Base-by-base conservation (phyloP, 441 rosid species). In the Erysimum cheiri region DNA sequence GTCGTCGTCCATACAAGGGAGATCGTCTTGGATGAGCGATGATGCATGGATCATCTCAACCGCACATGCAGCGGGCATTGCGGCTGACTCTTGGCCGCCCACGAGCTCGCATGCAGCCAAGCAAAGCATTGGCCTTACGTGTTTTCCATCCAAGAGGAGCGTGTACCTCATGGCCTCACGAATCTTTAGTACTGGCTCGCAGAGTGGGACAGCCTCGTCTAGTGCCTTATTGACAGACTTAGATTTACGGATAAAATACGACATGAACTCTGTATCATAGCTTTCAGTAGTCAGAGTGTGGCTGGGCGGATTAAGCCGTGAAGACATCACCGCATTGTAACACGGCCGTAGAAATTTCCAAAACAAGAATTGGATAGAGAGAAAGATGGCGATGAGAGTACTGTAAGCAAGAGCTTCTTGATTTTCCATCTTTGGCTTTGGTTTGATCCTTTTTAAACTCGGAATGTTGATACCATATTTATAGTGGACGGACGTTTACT, bases 151-250 rank as follows among this genome's bases (percentile, higher is more conserved):
- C 0, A 83, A 81, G 17, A 85, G 82, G 15, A 85, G 76, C 9
- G 88, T 81, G 71, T 85, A 83, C 32, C 89, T 65, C 89, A 85
- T 85, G 13, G 84, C 66, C 33, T 74, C 67, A 0, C 67, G 72
- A 32, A 73, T 59, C 37, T 66, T 73, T 8, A 48, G 5, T 2
- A 43, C 62, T 9, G 77, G 70, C 24, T 71, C 41, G 31, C 39
- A n/a, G 31, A 75, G 46, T 7, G 78, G 77, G 35, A 79, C 75
- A 0, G 83, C 80, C 47, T 59, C 63, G 6, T 79, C 64, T n/a
- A 83, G 68, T 29, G 80, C 78, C 35, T 55, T n/a, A 47, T 79
- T 74, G 6, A 83, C 69, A 0, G 46, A 63, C 6, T 72, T 40
- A 7, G 79, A 74, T 72, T 72, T 83, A 4, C 4, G 12, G 13